Conservation (phyloP, 768 basidiomycete genomes). For the Lepiota venenata region DNA sequence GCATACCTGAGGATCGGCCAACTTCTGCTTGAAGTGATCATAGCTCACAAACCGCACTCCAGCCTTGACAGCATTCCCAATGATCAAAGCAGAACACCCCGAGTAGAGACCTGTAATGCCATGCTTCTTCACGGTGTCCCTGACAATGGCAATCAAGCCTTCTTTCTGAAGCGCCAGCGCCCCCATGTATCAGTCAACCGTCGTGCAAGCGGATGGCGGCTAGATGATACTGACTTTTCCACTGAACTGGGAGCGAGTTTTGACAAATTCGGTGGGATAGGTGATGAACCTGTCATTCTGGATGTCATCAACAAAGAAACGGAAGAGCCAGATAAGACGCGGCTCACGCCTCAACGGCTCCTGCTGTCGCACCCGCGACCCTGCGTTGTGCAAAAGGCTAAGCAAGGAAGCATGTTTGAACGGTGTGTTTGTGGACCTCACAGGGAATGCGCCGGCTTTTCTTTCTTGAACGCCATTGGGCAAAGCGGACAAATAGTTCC, state of each 20-base stretch:
- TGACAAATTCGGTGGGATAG: slow-evolving; percentile 90
- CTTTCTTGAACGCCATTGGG: slow-evolving; percentile 47
- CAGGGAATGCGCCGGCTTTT: slow-evolving; percentile 84
- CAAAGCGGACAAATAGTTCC: neutral
- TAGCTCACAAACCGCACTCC: slow-evolving; percentile 96
- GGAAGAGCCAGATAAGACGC: neutral
- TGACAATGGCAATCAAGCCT: slow-evolving; percentile 70
- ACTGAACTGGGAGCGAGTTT: slow-evolving; percentile 91
- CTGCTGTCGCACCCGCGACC: slow-evolving; percentile 88
- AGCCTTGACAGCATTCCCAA: slow-evolving; percentile 92
- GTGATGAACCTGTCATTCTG: slow-evolving; percentile 66
- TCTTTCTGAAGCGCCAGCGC: slow-evolving; percentile 37
- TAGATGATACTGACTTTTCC: slow-evolving; percentile 51
- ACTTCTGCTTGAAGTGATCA: slow-evolving; percentile 81
- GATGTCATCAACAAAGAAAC: slow-evolving; percentile 28
- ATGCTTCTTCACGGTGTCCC: slow-evolving; percentile 66
- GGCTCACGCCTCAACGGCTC: slow-evolving; percentile 87
- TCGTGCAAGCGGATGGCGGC: neutral
- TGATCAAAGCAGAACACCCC: slow-evolving; percentile 83
- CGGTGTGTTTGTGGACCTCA: slow-evolving; percentile 20
- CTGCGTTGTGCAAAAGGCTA: slow-evolving; percentile 20
- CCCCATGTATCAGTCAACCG: neutral
- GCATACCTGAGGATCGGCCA: slow-evolving; percentile 79
- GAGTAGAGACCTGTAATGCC: slow-evolving; percentile 90
- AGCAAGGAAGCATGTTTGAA: neutral